These are phyloP conservation scores for Dactylellina sp. DNA, from an alignment of 2,329 filamentous ascomycete genomes.

Conservation along the genomic window DNA sequence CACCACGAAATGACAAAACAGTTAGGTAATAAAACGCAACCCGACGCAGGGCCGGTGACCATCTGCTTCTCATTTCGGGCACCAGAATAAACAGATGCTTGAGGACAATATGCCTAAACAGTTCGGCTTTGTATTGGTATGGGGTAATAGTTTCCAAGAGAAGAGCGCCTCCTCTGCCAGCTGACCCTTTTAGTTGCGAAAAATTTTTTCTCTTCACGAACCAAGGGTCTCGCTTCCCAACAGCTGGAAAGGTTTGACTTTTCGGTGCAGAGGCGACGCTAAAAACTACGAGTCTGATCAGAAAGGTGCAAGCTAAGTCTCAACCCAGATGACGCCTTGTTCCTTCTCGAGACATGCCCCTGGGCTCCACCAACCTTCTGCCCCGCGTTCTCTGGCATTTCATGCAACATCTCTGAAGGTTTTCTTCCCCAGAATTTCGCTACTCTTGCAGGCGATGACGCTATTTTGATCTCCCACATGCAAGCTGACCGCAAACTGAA, in stretches of 20 bases:
- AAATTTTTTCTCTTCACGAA: constrained; percentile 21
- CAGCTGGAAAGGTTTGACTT: constrained; percentile 18
- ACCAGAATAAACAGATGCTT: constrained; percentile 17
- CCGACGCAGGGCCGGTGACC: constrained; percentile 46
- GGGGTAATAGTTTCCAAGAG: constrained; percentile 39
- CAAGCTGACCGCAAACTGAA: constrained; percentile 36
- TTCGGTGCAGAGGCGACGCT: constrained; percentile 38
- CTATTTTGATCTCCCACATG: constrained; percentile 53
- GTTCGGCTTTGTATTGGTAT: constrained; percentile 3
- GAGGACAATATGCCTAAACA: constrained; percentile 7
- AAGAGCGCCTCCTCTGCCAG: constrained; percentile 53
- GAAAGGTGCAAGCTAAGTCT: not conserved
- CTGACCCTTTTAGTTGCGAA: constrained; percentile 31
- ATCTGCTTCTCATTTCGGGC: constrained; percentile 43
- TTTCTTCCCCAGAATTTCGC: constrained; percentile 55
- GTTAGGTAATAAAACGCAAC: constrained; percentile 55
- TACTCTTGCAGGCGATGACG: constrained; percentile 51
- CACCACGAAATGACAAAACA: constrained; percentile 54
- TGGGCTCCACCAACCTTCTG: constrained; percentile 32
- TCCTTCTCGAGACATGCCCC: constrained; percentile 29
- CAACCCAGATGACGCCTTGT: constrained; percentile 38
- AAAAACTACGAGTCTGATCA: not conserved
- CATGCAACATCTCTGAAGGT: constrained; percentile 13
- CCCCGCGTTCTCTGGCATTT: constrained; percentile 29
- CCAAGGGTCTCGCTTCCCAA: constrained; percentile 27